Percentiles rank a stretch among this genome's conserved stretches.
Conservation (phyloP, 108 stramenopile species). For the Cyclostephanos tholiformis region DNA sequence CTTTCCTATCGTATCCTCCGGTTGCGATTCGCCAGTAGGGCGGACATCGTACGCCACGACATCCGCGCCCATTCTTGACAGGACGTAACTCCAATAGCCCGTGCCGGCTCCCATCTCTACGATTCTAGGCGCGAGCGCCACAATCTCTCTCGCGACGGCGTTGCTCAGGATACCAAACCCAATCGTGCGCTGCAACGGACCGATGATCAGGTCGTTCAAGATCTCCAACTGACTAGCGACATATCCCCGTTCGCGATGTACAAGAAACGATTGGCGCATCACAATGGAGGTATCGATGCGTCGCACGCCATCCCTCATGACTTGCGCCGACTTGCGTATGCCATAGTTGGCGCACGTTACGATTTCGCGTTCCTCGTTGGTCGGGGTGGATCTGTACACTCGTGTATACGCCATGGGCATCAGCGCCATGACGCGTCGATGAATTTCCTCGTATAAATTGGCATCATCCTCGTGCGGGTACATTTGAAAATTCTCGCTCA, state of each 20-base stretch:
- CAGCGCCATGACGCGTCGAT: slow-evolving; percentile 33
- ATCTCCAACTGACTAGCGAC: slow-evolving; percentile 35
- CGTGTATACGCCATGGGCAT: slow-evolving; percentile 25
- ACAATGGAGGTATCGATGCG: slow-evolving; percentile 26
- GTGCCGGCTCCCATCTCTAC: slow-evolving; percentile 65
- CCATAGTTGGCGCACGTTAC: slow-evolving; percentile 29
- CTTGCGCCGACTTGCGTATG: slow-evolving; percentile 21
- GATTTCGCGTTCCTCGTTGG: slow-evolving; percentile 33
- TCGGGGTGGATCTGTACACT: slow-evolving; percentile 42
- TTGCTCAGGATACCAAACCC: slow-evolving; percentile 55
- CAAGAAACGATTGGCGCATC: slow-evolving; percentile 31
- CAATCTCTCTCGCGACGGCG: slow-evolving; percentile 30
- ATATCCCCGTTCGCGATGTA: slow-evolving; percentile 35
- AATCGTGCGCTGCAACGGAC: slow-evolving; percentile 45
- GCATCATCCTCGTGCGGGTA: slow-evolving; percentile 6
- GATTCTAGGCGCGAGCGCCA: slow-evolving; percentile 33
- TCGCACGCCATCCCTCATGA: slow-evolving; percentile 21
- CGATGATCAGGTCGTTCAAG: slow-evolving; percentile 38
- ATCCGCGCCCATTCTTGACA: slow-evolving; percentile 45
- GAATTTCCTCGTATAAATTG: slow-evolving; percentile 39
- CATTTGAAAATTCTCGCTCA: slow-evolving; percentile 6
- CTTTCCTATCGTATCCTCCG: not conserved
- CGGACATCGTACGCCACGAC: slow-evolving; percentile 51
- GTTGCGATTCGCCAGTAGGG: slow-evolving; percentile 8
- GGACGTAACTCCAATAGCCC: slow-evolving; percentile 54